These are phyloP conservation scores for Salvia miltiorrhiza DNA, from an alignment of 257 asterid species.

Conservation along the genomic window DNA sequence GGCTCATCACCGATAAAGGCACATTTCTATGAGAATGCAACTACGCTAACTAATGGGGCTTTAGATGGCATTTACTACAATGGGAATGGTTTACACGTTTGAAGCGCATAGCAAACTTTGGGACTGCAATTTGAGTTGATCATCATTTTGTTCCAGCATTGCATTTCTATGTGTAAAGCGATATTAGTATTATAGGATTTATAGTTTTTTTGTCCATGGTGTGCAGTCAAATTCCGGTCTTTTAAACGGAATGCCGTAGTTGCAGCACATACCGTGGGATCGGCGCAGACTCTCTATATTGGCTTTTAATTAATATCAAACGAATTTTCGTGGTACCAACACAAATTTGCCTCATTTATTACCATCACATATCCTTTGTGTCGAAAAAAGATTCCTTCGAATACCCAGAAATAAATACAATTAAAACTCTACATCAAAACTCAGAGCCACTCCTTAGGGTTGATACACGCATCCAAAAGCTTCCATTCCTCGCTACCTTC, in stretches of 20 bases:
- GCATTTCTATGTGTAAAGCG: constrained; percentile 23
- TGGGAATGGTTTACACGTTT: constrained; percentile 67
- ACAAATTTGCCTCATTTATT: too few species aligned
- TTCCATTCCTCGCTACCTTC: constrained; percentile 97
- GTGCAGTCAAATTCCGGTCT: constrained; percentile 40
- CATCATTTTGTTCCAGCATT: constrained; percentile 2
- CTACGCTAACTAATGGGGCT: constrained; percentile 50
- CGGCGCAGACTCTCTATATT: too few species aligned
- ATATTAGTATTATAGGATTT: constrained; percentile 21
- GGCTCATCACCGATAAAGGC: constrained; percentile 45
- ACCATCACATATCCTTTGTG: too few species aligned
- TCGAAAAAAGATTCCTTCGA: too few species aligned
- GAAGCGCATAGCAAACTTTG: constrained; percentile 7
- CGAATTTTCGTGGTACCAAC: too few species aligned
- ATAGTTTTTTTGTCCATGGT: constrained; percentile 13
- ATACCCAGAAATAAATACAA: neutral
- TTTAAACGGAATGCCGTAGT: constrained; percentile 36
- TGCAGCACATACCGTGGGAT: neutral
- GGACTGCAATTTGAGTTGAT: neutral
- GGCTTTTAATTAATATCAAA: too few species aligned
- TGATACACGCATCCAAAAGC: constrained; percentile 92
- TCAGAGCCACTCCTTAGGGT: constrained; percentile 93
- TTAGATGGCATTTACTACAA: constrained; percentile 52
- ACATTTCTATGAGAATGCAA: constrained; percentile 40
- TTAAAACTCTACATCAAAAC: neutral